phyloP scores from a whole-genome alignment of 768 basidiomycete species.

The Mycena maculata region DNA sequence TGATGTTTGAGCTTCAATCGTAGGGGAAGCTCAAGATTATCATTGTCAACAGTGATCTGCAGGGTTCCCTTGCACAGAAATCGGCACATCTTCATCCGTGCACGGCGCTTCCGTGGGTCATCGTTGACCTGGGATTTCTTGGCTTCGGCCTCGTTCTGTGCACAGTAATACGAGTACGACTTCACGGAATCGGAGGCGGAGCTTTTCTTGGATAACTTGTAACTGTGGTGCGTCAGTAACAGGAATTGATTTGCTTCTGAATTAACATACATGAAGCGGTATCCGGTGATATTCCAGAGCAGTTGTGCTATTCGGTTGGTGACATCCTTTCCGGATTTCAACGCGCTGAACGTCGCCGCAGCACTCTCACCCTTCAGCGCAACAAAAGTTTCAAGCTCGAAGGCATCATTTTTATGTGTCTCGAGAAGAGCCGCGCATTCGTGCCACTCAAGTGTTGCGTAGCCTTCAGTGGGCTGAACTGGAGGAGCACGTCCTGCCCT shows the following conservation, averaged over 20 bases:
- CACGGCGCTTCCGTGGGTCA: not conserved
- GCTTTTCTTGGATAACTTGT: too few species aligned
- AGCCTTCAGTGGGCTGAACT: conserved; percentile 4
- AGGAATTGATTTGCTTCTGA: too few species aligned
- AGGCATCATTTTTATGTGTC: conserved; percentile 8
- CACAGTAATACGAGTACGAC: too few species aligned
- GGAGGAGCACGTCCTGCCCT: not conserved
- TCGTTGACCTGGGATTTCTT: not conserved
- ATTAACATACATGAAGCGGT: too few species aligned
- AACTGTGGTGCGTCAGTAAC: too few species aligned
- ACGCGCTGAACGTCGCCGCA: not conserved
- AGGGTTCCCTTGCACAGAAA: too few species aligned
- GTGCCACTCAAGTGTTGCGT: conserved; percentile 4
- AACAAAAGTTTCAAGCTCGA: conserved; percentile 6
- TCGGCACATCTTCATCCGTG: conserved; percentile 3
- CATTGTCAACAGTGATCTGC: not conserved
- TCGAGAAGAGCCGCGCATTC: conserved; percentile 5
- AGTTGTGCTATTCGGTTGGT: not conserved
- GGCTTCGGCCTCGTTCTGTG: not conserved
- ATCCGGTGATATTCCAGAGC: too few species aligned
- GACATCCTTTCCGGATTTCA: conserved; percentile 4
- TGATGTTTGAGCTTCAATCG: not conserved
- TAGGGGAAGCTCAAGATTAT: not conserved
- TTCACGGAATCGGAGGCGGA: too few species aligned
- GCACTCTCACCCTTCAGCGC: not conserved